A percentile compares a stretch with the other conserved stretches of the same genome.
Conservation (phyloP, 2,329 filamentous ascomycete genomes). For the Verticillium albo-atrum region DNA sequence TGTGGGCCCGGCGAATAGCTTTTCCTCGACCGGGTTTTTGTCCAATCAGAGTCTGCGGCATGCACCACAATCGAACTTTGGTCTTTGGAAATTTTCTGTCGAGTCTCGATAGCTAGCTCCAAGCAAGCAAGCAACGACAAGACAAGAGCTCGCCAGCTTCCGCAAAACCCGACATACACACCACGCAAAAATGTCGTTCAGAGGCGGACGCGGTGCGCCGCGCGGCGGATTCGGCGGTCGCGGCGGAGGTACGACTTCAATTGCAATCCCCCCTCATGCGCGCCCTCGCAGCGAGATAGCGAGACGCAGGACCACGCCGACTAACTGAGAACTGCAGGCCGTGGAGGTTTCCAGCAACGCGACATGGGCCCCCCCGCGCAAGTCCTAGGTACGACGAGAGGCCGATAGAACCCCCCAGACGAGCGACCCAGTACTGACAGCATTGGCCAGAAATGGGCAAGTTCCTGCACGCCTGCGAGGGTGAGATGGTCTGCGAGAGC, state of each 20-base stretch:
- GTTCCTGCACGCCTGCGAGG: constrained; percentile 92
- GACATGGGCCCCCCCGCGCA: constrained; percentile 13
- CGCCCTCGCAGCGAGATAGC: no score
- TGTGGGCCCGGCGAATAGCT: not conserved
- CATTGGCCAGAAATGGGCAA: constrained; percentile 72
- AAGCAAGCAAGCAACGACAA: constrained; percentile 1
- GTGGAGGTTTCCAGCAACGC: constrained; percentile 12
- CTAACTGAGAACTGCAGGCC: constrained; percentile 6
- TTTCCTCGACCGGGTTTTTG: not conserved
- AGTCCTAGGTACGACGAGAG: constrained; percentile 9
- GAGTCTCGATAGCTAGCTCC: not conserved
- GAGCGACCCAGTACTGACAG: not conserved
- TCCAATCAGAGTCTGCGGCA: not conserved
- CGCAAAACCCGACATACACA: not conserved
- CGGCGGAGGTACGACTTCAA: constrained; percentile 5
- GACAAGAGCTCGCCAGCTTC: constrained; percentile 8
- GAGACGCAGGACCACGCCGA: not conserved
- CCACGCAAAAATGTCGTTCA: constrained; percentile 11
- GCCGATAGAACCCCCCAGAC: not conserved
- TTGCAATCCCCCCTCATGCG: not conserved
- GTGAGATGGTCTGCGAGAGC: constrained; percentile 96
- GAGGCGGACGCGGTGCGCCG: constrained; percentile 12
- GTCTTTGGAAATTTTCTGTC: constrained; percentile 13
- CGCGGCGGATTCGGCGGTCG: constrained; percentile 14
- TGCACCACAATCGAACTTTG: constrained; percentile 8